Evolutionary conservation across 1,139 yeast species (phyloP).

Genomic region (Protomyces pachydermus): DNA sequence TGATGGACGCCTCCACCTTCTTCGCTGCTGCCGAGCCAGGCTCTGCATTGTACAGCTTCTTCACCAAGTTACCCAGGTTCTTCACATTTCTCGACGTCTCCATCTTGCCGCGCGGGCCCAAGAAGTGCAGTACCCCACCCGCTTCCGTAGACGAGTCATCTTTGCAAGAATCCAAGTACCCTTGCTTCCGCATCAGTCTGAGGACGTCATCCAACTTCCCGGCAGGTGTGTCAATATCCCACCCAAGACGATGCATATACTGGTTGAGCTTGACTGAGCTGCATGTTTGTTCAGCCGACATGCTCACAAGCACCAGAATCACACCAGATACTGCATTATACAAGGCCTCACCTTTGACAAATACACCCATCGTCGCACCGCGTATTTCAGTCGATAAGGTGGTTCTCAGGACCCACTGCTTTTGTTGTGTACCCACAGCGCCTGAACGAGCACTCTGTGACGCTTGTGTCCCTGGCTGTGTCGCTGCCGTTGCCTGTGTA

Average conservation of each 20-base stretch:
- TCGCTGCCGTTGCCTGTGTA: slow-evolving; percentile 9
- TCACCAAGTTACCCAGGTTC: neutral
- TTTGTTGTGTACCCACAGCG: neutral
- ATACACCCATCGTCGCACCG: slow-evolving; percentile 9
- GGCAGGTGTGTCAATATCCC: slow-evolving; percentile 23
- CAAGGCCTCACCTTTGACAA: slow-evolving; percentile 13
- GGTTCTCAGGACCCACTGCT: slow-evolving; percentile 29
- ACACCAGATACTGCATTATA: slow-evolving; percentile 27
- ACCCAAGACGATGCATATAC: slow-evolving; percentile 26
- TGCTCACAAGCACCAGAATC: slow-evolving; percentile 28
- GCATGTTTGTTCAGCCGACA: slow-evolving; percentile 29
- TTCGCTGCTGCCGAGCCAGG: slow-evolving; percentile 17
- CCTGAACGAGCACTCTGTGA: neutral
- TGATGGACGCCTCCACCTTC: neutral
- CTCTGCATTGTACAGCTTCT: slow-evolving; percentile 15
- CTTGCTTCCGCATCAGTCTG: slow-evolving; percentile 30
- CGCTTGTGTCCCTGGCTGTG: neutral
- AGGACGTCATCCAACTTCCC: slow-evolving; percentile 30
- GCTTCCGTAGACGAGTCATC: slow-evolving; percentile 28
- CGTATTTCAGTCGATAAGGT: slow-evolving; percentile 25
- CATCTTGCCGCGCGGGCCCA: slow-evolving; percentile 26
- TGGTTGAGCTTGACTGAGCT: slow-evolving; percentile 20
- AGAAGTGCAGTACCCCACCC: slow-evolving; percentile 1
- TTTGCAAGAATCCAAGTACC: slow-evolving; percentile 30
- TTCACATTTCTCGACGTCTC: slow-evolving; percentile 13